phyloP scores from a whole-genome alignment of 2,329 filamentous ascomycete genomes.

The Paracoccidioides brasiliensis region DNA sequence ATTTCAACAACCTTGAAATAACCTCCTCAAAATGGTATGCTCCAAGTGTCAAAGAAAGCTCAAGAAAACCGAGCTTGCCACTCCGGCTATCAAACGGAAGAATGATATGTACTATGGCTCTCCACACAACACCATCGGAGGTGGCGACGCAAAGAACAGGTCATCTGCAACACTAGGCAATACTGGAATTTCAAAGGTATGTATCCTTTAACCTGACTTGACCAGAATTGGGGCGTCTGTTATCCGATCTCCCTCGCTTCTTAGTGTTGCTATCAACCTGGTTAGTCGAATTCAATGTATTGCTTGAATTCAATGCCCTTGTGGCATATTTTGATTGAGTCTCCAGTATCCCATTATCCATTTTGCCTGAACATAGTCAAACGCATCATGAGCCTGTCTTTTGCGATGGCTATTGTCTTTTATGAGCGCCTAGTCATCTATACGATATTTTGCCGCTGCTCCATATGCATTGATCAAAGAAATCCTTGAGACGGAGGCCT shows the following conservation, averaged over 20 bases:
- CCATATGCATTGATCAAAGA: no score
- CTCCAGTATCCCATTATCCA: not conserved
- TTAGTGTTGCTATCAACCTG: no score
- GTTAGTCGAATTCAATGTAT: not conserved
- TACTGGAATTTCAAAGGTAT: slow-evolving; percentile 47
- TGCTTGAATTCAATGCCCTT: not conserved
- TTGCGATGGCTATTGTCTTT: no score
- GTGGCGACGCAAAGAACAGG: slow-evolving; percentile 27
- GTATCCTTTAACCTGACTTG: not conserved
- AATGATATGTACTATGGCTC: slow-evolving; percentile 54
- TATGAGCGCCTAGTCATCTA: no score
- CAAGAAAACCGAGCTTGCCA: slow-evolving; percentile 48
- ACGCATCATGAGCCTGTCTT: no score
- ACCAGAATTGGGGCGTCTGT: no score
- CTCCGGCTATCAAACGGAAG: slow-evolving; percentile 54
- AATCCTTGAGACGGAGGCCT: no score
- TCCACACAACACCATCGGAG: slow-evolving; percentile 28
- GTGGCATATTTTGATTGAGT: not conserved
- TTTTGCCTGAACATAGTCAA: not conserved
- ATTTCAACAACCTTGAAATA: not conserved
- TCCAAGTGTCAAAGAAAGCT: slow-evolving; percentile 49
- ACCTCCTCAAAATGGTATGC: slow-evolving; percentile 43
- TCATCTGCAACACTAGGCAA: slow-evolving; percentile 43
- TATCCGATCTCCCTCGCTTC: not conserved
- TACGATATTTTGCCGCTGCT: no score